Conservation (phyloP, 1,284 basidiomycete genomes). For the Puccinia hordei region DNA sequence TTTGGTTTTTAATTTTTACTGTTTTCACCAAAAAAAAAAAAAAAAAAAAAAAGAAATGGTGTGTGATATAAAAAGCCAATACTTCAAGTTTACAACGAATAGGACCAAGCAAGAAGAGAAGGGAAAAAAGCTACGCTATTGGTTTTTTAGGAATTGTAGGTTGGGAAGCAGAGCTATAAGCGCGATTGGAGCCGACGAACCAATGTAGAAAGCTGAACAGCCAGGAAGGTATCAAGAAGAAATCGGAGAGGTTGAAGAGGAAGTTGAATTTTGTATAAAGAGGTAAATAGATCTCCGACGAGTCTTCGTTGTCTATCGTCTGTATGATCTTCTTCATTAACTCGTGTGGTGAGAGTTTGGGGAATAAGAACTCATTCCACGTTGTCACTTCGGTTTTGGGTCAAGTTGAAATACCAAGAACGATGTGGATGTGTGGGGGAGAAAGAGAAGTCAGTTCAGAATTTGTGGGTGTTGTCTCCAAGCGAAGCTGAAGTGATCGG, state of each 20-base stretch:
- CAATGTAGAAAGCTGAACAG: conserved; percentile 9
- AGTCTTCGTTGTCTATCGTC: conserved; percentile 75
- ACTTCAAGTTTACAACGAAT: no score
- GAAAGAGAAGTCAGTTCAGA: background rate
- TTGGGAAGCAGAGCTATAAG: background rate
- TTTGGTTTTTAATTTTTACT: no score
- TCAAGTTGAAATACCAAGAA: background rate
- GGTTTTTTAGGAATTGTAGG: no score
- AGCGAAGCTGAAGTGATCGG: no score
- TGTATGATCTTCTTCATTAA: conserved; percentile 79
- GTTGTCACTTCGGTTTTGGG: conserved; percentile 60
- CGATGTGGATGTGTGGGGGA: background rate
- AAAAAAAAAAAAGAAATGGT: no score
- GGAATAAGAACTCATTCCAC: conserved; percentile 67
- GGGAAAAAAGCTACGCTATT: no score
- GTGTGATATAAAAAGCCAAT: no score
- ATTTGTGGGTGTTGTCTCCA: no score
- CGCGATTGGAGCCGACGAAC: conserved; percentile 29
- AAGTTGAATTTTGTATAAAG: conserved; percentile 68
- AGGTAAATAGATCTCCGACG: conserved; percentile 71
- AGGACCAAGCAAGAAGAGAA: no score
- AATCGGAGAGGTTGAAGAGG: conserved; percentile 4
- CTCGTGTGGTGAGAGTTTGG: conserved; percentile 70
- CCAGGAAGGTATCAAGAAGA: conserved; percentile 24
- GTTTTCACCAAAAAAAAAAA: no score